Evolutionary conservation across 192 early-diverging fungal species (phyloP).

Genomic region (Phlyctochytrium planicorne): DNA sequence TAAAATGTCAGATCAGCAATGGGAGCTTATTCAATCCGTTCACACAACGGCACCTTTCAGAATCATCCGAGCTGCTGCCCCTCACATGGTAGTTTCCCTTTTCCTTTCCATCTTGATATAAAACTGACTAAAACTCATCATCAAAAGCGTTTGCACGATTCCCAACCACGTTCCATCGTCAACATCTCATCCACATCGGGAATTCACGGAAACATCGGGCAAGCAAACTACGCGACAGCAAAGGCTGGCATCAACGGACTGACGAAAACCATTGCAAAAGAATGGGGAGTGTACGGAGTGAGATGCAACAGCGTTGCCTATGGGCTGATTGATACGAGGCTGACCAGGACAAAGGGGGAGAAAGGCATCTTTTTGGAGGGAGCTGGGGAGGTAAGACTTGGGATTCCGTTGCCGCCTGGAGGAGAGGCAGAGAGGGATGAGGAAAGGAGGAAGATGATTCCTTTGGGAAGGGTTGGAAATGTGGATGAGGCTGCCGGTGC

Average conservation of each 20-base stretch:
- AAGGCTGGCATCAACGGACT: constrained; percentile 42
- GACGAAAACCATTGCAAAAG: constrained; percentile 52
- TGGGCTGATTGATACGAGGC: constrained; percentile 61
- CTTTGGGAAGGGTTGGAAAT: constrained; percentile 55
- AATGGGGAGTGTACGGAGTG: constrained; percentile 66
- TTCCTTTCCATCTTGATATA: neutral
- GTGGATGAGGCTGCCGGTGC: constrained; percentile 64
- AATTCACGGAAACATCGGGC: constrained; percentile 28
- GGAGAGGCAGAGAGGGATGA: constrained; percentile 31
- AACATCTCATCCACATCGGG: constrained; percentile 33
- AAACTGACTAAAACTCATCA: neutral
- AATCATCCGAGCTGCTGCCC: constrained; percentile 57
- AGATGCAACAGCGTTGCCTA: constrained; percentile 64
- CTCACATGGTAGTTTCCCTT: constrained; percentile 32
- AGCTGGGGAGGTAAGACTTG: constrained; percentile 53
- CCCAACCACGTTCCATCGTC: constrained; percentile 56
- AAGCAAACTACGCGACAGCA: constrained; percentile 46
- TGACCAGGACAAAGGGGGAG: constrained; percentile 64
- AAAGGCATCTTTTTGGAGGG: constrained; percentile 55
- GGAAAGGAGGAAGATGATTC: constrained; percentile 38
- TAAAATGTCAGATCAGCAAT: constrained; percentile 24
- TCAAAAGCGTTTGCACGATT: constrained; percentile 48
- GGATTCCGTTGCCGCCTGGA: constrained; percentile 51
- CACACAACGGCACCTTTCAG: constrained; percentile 67
- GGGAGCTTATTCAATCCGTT: constrained; percentile 30